phyloP scores from a whole-genome alignment of 371 early-diverging fungal species.

The Mortierella sp. region DNA sequence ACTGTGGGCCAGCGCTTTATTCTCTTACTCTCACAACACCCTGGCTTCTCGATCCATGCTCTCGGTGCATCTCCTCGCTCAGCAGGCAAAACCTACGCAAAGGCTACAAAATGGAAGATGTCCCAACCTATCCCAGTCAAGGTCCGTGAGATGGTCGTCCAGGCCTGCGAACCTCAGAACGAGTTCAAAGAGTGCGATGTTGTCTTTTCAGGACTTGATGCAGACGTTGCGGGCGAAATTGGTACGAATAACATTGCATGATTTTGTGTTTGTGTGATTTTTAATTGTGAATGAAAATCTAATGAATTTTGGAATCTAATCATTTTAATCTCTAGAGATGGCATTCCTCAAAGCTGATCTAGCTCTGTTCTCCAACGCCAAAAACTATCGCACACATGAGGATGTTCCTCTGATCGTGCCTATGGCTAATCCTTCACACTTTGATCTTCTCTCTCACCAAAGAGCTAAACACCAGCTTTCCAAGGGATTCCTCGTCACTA shows the following conservation, averaged over 20 bases:
- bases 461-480: conserved; percentile 68
- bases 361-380: conserved; percentile 95
- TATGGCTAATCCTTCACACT: conserved; percentile 89
- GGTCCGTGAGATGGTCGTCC: conserved; percentile 72
- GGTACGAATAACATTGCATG: conserved; percentile 60
- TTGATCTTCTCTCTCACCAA: conserved; percentile 84
- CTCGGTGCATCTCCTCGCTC: conserved; percentile 95
- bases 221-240: conserved; percentile 93
- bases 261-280: neutral
- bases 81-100: conserved; percentile 86
- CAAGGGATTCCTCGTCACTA: conserved; percentile 94
- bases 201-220: conserved; percentile 95
- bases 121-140: conserved; percentile 78
- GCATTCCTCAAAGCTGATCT: conserved; percentile 86
- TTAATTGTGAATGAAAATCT: neutral
- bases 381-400: conserved; percentile 92
- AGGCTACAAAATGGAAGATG: conserved; percentile 92
- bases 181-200: conserved; percentile 87
- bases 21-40: conserved; percentile 87
- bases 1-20: conserved; percentile 99
- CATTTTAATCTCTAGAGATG: conserved; percentile 67
- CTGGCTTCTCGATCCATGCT: conserved; percentile 86
- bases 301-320: neutral
- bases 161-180: conserved; percentile 79
- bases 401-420: conserved; percentile 95